Base-by-base conservation (phyloP, 1,284 basidiomycete species). In the Chiua sp. region DNA sequence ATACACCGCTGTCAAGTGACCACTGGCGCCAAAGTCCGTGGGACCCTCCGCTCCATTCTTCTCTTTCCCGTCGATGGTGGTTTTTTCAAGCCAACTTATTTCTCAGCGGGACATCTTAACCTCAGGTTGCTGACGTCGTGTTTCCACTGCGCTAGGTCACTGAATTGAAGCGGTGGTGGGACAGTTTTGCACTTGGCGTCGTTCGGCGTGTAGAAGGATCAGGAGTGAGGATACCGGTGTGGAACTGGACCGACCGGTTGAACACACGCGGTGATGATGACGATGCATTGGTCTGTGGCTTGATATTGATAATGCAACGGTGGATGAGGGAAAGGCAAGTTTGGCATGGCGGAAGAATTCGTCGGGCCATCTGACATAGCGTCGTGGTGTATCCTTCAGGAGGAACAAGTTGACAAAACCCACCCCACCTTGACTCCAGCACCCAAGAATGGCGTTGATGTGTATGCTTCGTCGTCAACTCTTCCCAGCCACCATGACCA, bases 141-240 rank as follows among this genome's bases (percentile, higher is more conserved):
- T n/a, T n/a, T n/a, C n/a, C n/a, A n/a, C n/a, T n/a, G n/a, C n/a
- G n/a, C n/a, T n/a, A n/a, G n/a, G 67, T 70, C 49, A 69, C 57
- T 7, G 72, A 71, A 46, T 68, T 56, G 65, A 63, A 1, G 63
- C 72, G 3, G 65, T 69, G 69, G 7, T 74, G 69, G 69, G 60
- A 60, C 30, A 71, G 72, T 26, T 59, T 71, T 37, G 59, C 68
- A 12, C 30, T 61, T 23, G 68, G 52, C 26, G 18, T 15, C n/a
- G n/a, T n/a, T n/a, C n/a, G n/a, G n/a, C n/a, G n/a, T n/a, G n/a
- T n/a, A n/a, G n/a, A n/a, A n/a, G n/a, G n/a, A n/a, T n/a, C n/a
- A n/a, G n/a, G 13, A 35, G 26, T n/a, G 28, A 35, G 16, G 3
- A 12, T 33, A 46, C 44, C 13, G 52, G 51, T 53, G 18, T 20